Conservation (phyloP, 2,329 filamentous ascomycete species). For the Ophiosphaerella korrae region DNA sequence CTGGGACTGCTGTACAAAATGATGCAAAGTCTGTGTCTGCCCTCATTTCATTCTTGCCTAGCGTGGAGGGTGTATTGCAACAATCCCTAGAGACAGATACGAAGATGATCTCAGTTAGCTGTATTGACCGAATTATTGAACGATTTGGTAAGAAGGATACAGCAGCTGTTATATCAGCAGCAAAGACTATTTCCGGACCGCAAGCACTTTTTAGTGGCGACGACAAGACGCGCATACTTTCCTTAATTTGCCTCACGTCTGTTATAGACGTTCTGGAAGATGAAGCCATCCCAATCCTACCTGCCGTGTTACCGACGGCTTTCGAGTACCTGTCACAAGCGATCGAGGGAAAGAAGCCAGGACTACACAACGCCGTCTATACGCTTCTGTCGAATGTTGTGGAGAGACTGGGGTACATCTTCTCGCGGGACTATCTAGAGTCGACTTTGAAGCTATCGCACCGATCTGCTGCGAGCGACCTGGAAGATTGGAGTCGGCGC, state of each 20-base stretch:
- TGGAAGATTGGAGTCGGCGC: slow-evolving; percentile 67
- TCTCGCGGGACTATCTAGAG: slow-evolving; percentile 76
- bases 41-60: slow-evolving; percentile 78
- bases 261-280: slow-evolving; percentile 87
- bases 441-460: slow-evolving; percentile 74
- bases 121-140: slow-evolving; percentile 90
- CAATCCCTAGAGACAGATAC: slow-evolving; percentile 74
- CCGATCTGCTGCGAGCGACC: slow-evolving; percentile 66
- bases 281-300: slow-evolving; percentile 81
- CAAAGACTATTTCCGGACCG: slow-evolving; percentile 75
- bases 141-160: slow-evolving; percentile 94
- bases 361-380: slow-evolving; percentile 82
- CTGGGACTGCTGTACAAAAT: slow-evolving; percentile 72
- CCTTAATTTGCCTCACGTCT: slow-evolving; percentile 86
- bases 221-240: slow-evolving; percentile 75
- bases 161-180: slow-evolving; percentile 74
- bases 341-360: slow-evolving; percentile 59
- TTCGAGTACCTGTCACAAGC: slow-evolving; percentile 73
- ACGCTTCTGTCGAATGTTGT: slow-evolving; percentile 79
- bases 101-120: slow-evolving; percentile 84
- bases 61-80: slow-evolving; percentile 76
- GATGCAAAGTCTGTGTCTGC: slow-evolving; percentile 71
- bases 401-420: slow-evolving; percentile 86
- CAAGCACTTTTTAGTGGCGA: slow-evolving; percentile 78
- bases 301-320: slow-evolving; percentile 72